Evolutionary conservation across 2,329 filamentous ascomycete species (phyloP).

Genomic region (Colletotrichum sp.): DNA sequence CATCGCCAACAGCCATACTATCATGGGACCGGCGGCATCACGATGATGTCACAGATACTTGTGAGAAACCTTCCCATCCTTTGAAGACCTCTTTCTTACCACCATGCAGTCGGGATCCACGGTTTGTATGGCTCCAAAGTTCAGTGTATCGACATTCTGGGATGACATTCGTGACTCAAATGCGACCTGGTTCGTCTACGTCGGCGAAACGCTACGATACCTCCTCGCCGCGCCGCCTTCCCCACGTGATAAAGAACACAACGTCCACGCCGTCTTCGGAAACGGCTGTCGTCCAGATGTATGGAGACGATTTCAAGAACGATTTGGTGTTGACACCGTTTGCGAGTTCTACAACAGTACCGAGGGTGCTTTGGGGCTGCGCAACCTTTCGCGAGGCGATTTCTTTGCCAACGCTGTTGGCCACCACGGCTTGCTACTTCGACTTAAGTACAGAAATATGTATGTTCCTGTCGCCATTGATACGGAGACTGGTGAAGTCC

Average conservation of each 20-base stretch:
- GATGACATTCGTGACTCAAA: conserved; percentile 69
- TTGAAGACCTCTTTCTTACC: conserved; percentile 17
- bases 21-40: conserved; percentile 74
- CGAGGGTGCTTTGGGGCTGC: conserved; percentile 70
- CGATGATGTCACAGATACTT: conserved; percentile 59
- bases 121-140: conserved; percentile 68
- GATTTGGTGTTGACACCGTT: conserved; percentile 57
- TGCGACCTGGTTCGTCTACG: conserved; percentile 77
- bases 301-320: conserved; percentile 64
- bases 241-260: conserved; percentile 64
- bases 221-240: conserved; percentile 70
- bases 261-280: conserved; percentile 64
- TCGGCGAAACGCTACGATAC: conserved; percentile 79
- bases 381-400: conserved; percentile 65
- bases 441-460: conserved; percentile 55
- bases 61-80: conserved; percentile 43
- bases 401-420: conserved; percentile 70
- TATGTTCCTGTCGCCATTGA: conserved; percentile 74
- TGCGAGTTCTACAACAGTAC: conserved; percentile 81
- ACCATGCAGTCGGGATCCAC: conserved; percentile 43
- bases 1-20: conserved; percentile 52
- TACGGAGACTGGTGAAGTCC: conserved; percentile 69
- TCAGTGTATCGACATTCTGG: conserved; percentile 76
- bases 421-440: conserved; percentile 70
- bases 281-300: conserved; percentile 74